Conservation (phyloP, 2,329 filamentous ascomycete species). For the Sphaerostilbella broomeana region DNA sequence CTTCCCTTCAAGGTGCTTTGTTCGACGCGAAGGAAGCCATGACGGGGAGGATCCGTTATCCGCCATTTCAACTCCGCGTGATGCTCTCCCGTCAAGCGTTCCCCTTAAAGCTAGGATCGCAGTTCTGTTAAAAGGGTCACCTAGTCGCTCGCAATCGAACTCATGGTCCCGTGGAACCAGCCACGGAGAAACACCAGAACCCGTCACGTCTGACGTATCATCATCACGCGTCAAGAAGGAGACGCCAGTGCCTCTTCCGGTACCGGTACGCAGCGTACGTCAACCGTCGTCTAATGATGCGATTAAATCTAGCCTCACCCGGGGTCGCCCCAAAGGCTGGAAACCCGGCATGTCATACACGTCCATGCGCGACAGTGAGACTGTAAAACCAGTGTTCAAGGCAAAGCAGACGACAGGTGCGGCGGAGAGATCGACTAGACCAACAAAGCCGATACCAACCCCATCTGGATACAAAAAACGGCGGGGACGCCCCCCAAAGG, state of each 20-base stretch:
- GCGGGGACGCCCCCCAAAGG: constrained; percentile 37
- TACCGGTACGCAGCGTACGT: background rate
- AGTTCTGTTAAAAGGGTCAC: constrained; percentile 17
- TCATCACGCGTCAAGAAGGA: constrained; percentile 15
- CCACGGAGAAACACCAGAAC: constrained; percentile 9
- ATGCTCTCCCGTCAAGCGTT: background rate
- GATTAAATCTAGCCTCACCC: no score
- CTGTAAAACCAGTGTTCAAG: background rate
- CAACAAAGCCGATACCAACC: constrained; percentile 23
- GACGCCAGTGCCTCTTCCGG: constrained; percentile 13
- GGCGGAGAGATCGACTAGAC: constrained; percentile 19
- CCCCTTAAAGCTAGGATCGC: constrained; percentile 14
- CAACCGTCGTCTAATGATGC: no score
- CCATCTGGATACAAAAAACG: constrained; percentile 28
- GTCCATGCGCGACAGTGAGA: constrained; percentile 13
- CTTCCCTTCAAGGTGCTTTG: background rate
- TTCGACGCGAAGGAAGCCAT: constrained; percentile 6
- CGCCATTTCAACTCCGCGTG: constrained; percentile 1
- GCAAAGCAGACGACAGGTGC: background rate
- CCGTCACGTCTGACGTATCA: constrained; percentile 19
- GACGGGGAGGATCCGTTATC: constrained; percentile 20
- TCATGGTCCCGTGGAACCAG: background rate
- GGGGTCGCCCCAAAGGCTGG: constrained; percentile 45
- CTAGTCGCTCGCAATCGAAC: constrained; percentile 8
- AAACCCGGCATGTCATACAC: constrained; percentile 26